Evolutionary conservation across 1,284 basidiomycete genomes (phyloP).

Genomic region (Tilletia caries): DNA sequence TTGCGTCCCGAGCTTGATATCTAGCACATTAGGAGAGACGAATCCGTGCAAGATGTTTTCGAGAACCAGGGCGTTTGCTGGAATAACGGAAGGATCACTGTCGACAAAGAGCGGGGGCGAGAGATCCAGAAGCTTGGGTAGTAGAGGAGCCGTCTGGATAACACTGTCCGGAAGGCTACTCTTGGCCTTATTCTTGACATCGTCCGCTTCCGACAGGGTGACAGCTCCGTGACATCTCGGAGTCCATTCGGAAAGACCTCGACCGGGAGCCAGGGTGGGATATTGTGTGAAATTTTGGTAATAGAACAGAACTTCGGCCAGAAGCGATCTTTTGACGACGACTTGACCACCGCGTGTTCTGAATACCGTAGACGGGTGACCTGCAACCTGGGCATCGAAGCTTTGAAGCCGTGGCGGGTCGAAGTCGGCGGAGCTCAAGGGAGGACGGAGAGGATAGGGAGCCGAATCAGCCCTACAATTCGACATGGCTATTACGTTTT

Average conservation of each 20-base stretch:
- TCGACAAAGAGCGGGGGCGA: constrained; percentile 56
- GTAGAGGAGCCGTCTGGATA: constrained; percentile 12
- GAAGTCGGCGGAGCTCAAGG: neutral
- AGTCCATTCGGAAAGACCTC: constrained; percentile 30
- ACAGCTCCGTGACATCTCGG: constrained; percentile 59
- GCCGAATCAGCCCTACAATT: too few species aligned
- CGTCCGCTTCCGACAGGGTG: constrained; percentile 63
- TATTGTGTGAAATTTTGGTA: constrained; percentile 60
- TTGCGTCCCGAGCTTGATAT: constrained; percentile 85
- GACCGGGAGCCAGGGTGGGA: constrained; percentile 36
- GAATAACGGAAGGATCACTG: neutral
- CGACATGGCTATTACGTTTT: constrained; percentile 2
- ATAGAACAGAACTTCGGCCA: constrained; percentile 77
- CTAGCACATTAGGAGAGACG: constrained; percentile 76
- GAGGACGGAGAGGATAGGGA: neutral
- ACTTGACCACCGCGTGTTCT: constrained; percentile 71
- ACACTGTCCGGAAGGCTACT: constrained; percentile 23
- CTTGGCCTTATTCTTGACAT: neutral
- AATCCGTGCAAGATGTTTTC: constrained; percentile 77
- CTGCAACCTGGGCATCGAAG: constrained; percentile 69
- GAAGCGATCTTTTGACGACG: constrained; percentile 77
- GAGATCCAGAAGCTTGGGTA: constrained; percentile 37
- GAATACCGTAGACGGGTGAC: constrained; percentile 71
- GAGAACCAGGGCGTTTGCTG: constrained; percentile 63
- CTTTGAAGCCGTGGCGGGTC: neutral